Conservation (phyloP, 179 eudicot species). For the Amaranthus tricolor region DNA sequence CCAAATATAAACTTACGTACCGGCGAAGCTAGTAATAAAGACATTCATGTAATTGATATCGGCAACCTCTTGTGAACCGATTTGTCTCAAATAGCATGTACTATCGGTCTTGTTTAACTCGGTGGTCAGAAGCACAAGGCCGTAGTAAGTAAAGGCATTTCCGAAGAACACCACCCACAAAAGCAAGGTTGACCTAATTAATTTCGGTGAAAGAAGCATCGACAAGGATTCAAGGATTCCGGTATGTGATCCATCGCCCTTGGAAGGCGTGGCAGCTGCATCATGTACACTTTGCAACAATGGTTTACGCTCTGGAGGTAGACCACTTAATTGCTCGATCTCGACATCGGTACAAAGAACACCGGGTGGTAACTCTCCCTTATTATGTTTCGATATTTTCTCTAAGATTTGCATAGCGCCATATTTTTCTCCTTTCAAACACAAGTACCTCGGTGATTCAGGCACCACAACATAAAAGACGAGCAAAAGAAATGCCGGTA, state of each 20-base stretch:
- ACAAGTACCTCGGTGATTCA: constrained; percentile 73
- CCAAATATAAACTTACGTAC: constrained; percentile 29
- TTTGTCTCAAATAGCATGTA: constrained; percentile 26
- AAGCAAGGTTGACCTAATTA: constrained; percentile 57
- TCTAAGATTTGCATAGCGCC: constrained; percentile 56
- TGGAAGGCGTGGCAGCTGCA: constrained; percentile 19
- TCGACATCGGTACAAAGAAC: constrained; percentile 40
- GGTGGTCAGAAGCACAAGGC: constrained; percentile 73
- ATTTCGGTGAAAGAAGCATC: constrained; percentile 57
- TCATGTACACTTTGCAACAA: constrained; percentile 19
- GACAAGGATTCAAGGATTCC: constrained; percentile 33
- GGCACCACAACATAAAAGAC: constrained; percentile 49
- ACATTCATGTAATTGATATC: constrained; percentile 53
- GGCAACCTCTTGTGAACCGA: constrained; percentile 23
- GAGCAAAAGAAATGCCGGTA: constrained; percentile 55
- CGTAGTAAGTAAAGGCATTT: constrained; percentile 75
- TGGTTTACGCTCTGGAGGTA: constrained; percentile 40
- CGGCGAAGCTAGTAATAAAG: constrained; percentile 83
- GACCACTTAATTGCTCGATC: constrained; percentile 23
- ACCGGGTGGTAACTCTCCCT: constrained; percentile 48
- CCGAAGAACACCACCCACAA: constrained; percentile 69
- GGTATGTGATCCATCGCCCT: constrained; percentile 22
- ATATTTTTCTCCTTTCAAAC: constrained; percentile 45
- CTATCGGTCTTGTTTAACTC: constrained; percentile 54
- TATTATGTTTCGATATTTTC: constrained; percentile 46